Percentiles rank a stretch among this genome's conserved stretches.
Conservation (phyloP, 176 grass and related monocot species). For the Rhipidocladum racemiflorum region DNA sequence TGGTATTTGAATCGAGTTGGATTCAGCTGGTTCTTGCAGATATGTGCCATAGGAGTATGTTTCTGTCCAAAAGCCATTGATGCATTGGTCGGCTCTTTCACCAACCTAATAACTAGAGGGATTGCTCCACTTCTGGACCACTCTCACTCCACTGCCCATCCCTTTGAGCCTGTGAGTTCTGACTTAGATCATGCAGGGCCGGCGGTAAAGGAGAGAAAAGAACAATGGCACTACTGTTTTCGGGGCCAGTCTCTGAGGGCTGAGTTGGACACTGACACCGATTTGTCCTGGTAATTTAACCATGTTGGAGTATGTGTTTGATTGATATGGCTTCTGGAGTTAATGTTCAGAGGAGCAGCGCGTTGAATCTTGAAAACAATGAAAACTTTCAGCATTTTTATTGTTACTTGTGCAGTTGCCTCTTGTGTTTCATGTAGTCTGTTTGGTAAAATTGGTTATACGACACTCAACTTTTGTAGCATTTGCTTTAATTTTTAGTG, state of each 20-base stretch:
- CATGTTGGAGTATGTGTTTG: not conserved
- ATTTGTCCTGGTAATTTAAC: conserved; percentile 18
- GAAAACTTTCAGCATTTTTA: not conserved
- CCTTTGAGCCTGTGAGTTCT: conserved; percentile 27
- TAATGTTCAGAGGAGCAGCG: not conserved
- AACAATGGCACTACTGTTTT: conserved; percentile 11
- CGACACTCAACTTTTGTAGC: too few relatives aligned
- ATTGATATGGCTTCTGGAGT: not conserved
- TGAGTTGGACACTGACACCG: conserved; percentile 29
- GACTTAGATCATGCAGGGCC: conserved; percentile 18
- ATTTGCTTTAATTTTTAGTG: too few relatives aligned
- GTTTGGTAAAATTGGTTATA: not conserved
- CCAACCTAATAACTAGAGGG: conserved; percentile 12
- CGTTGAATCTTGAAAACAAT: not conserved
- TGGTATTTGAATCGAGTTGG: conserved; percentile 16
- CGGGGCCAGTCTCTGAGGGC: not conserved
- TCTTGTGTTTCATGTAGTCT: not conserved
- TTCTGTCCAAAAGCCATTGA: conserved; percentile 29
- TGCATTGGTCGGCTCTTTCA: conserved; percentile 38
- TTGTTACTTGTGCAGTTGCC: not conserved
- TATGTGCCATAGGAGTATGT: not conserved
- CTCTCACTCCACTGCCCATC: conserved; percentile 17
- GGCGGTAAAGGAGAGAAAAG: not conserved
- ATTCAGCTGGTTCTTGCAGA: not conserved
- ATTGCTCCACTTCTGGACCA: conserved; percentile 28